phyloP scores from a whole-genome alignment of 495 filamentous ascomycete genomes.

The Mytilinidion resinicola region DNA sequence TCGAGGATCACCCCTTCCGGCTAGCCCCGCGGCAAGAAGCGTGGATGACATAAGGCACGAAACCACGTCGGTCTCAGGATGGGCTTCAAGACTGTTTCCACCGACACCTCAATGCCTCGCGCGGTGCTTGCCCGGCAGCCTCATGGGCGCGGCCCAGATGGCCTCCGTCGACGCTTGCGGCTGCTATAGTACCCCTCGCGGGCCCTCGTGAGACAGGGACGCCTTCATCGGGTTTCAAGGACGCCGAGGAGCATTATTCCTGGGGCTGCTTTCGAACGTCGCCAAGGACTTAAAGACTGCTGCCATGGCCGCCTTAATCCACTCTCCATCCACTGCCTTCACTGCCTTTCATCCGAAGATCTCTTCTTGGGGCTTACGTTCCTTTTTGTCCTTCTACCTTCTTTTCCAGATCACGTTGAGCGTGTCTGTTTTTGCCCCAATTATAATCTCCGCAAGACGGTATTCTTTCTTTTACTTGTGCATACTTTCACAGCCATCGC shows the following conservation, averaged over 20 bases:
- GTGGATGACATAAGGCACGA: constrained; percentile 4
- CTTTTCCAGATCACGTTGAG: constrained; percentile 29
- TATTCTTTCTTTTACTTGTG: constrained; percentile 21
- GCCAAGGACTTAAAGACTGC: constrained; percentile 25
- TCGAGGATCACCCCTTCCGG: constrained; percentile 8
- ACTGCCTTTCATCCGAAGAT: constrained; percentile 15
- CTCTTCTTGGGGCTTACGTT: constrained; percentile 29
- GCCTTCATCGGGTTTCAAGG: constrained; percentile 31
- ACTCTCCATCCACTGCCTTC: constrained; percentile 23
- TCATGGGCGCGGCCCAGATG: constrained; percentile 11
- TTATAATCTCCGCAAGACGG: constrained; percentile 27
- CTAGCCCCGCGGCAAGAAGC: constrained; percentile 1
- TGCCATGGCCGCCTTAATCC: constrained; percentile 16
- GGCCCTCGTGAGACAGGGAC: constrained; percentile 24
- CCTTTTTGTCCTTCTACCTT: constrained; percentile 26
- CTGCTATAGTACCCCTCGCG: constrained; percentile 11
- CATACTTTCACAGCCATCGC: constrained; percentile 4
- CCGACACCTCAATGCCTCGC: constrained; percentile 24
- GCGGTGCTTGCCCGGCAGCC: constrained; percentile 3
- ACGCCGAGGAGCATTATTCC: constrained; percentile 18
- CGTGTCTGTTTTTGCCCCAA: constrained; percentile 26
- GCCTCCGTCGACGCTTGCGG: constrained; percentile 15
- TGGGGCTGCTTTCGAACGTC: constrained; percentile 4
- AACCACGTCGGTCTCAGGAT: constrained; percentile 16
- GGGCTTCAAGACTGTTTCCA: constrained; percentile 27